Conservation (phyloP, 352 stramenopile genomes). For the Phytophthora syringae region DNA sequence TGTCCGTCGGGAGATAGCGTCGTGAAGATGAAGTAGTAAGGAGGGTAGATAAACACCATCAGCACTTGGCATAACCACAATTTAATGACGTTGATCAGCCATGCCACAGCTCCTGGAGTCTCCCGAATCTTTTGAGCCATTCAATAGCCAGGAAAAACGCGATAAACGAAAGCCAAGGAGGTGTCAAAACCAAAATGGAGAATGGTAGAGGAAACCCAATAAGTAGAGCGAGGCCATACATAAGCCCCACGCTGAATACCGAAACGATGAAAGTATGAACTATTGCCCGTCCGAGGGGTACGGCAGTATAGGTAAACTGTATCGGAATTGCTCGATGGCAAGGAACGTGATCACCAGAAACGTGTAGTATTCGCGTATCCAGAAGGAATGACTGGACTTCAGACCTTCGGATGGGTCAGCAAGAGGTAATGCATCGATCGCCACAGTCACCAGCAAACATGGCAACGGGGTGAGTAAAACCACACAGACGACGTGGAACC, state of each 20-base stretch:
- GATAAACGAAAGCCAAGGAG: slow-evolving; percentile 21
- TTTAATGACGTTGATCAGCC: slow-evolving; percentile 22
- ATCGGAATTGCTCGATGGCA: slow-evolving; percentile 23
- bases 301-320: slow-evolving; percentile 21
- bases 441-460: slow-evolving; percentile 24
- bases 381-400: slow-evolving; percentile 20
- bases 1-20: slow-evolving; percentile 12
- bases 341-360: slow-evolving; percentile 29
- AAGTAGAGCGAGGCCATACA: slow-evolving; percentile 4
- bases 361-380: slow-evolving; percentile 24
- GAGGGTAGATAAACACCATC: slow-evolving; percentile 30
- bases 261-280: slow-evolving; percentile 7
- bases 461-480: slow-evolving; percentile 30
- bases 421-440: slow-evolving; percentile 28
- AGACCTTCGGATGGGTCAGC: slow-evolving; percentile 19
- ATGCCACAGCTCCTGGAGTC: slow-evolving; percentile 9
- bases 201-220: slow-evolving; percentile 32
- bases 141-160: slow-evolving; percentile 6
- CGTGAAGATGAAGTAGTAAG: slow-evolving; percentile 30
- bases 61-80: slow-evolving; percentile 24
- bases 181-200: slow-evolving; percentile 20
- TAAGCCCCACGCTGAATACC: slow-evolving; percentile 1
- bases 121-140: slow-evolving; percentile 19
- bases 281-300: slow-evolving; percentile 16
- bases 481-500: slow-evolving; percentile 4